These are phyloP conservation scores for Fusarium ramigenum DNA, from an alignment of 2,329 filamentous ascomycete species.

Conservation along the genomic window DNA sequence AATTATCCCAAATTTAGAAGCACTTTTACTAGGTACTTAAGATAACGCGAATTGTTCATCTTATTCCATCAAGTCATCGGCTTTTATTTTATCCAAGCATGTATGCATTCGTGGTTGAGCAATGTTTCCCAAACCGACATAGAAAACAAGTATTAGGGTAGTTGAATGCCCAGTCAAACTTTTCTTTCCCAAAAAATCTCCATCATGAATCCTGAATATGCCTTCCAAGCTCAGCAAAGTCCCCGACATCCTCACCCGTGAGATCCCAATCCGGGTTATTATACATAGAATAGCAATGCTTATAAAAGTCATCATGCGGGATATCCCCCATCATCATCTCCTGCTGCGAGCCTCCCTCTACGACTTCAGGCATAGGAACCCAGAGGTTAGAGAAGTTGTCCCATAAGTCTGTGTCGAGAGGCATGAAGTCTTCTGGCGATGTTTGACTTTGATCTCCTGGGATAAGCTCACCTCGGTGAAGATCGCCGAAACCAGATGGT, in stretches of 20 bases:
- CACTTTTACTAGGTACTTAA: not conserved
- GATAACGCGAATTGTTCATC: not conserved
- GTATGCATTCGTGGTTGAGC: not conserved
- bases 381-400: conserved; percentile 42
- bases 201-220: conserved; percentile 40
- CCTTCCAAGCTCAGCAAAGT: conserved; percentile 41
- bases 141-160: not conserved
- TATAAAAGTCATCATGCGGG: conserved; percentile 41
- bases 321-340: conserved; percentile 40
- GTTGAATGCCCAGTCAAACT: conserved; percentile 15
- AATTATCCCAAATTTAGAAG: not conserved
- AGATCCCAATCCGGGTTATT: conserved; percentile 44
- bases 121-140: not conserved
- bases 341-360: conserved; percentile 29
- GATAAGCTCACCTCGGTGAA: conserved; percentile 1
- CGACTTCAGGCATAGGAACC: conserved; percentile 31
- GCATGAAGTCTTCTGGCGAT: conserved; percentile 35
- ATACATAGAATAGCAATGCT: conserved; percentile 44
- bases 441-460: conserved; percentile 13
- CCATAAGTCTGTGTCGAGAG: conserved; percentile 40
- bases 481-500: not conserved
- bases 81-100: not conserved
- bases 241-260: conserved; percentile 41
- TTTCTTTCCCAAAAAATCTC: not conserved
- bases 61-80: not conserved